phyloP scores from a whole-genome alignment of 2,329 filamentous ascomycete genomes.

The Amauroascus verrucosus region DNA sequence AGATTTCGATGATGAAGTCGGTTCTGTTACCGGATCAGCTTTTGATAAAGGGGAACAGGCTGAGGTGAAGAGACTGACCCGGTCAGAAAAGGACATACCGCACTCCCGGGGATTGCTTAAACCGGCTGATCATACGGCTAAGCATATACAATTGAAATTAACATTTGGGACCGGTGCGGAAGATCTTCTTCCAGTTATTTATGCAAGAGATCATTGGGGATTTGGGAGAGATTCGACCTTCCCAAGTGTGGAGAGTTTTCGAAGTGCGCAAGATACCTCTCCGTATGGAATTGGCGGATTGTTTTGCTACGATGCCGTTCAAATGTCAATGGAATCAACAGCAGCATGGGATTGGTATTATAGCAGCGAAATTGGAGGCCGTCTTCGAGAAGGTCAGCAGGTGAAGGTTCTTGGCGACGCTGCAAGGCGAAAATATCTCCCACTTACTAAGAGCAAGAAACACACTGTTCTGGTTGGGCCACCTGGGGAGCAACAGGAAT shows the following conservation, averaged over 20 bases:
- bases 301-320: constrained; percentile 35
- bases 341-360: constrained; percentile 47
- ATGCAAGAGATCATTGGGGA: constrained; percentile 43
- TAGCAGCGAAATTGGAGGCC: constrained; percentile 29
- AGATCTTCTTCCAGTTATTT: constrained; percentile 41
- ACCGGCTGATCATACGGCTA: constrained; percentile 30
- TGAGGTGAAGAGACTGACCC: constrained; percentile 6
- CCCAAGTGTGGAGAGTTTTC: constrained; percentile 37
- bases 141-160: constrained; percentile 38
- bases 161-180: constrained; percentile 43
- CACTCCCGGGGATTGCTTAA: constrained; percentile 33
- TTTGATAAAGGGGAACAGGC: not conserved
- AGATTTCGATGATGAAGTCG: constrained; percentile 13
- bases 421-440: constrained; percentile 37
- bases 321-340: constrained; percentile 37
- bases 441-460: constrained; percentile 22
- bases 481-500: constrained; percentile 35
- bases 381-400: constrained; percentile 37
- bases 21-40: constrained; percentile 7
- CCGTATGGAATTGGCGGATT: constrained; percentile 34
- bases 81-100: constrained; percentile 20
- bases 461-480: constrained; percentile 45
- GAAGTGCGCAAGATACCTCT: constrained; percentile 21
- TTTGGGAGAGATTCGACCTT: constrained; percentile 39
- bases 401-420: constrained; percentile 27